Evolutionary conservation across 2,329 filamentous ascomycete genomes (phyloP).

Genomic region (Clonostachys rosea): DNA sequence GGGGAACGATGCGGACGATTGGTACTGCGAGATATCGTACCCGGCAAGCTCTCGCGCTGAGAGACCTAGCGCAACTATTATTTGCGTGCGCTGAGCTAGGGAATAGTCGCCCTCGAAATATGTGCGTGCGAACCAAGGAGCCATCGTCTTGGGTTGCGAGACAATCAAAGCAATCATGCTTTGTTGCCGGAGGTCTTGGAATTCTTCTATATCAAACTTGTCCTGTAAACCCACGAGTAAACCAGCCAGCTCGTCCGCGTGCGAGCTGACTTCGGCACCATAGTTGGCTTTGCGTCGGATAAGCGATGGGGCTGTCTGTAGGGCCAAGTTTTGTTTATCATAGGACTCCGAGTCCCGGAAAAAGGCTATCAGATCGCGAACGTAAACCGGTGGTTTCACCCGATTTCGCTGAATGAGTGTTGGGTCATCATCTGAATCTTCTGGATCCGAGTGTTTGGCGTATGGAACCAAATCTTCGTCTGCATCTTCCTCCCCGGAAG

Average conservation of each 20-base stretch:
- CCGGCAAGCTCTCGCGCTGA: slow-evolving; percentile 82
- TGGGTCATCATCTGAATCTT: slow-evolving; percentile 91
- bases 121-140: slow-evolving; percentile 75
- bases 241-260: slow-evolving; percentile 75
- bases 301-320: slow-evolving; percentile 71
- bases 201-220: slow-evolving; percentile 75
- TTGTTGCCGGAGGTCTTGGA: slow-evolving; percentile 71
- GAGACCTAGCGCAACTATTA: slow-evolving; percentile 79
- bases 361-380: slow-evolving; percentile 76
- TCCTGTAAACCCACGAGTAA: slow-evolving; percentile 78
- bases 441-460: slow-evolving; percentile 79
- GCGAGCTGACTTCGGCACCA: slow-evolving; percentile 81
- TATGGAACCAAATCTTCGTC: slow-evolving; percentile 70
- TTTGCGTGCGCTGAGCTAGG: slow-evolving; percentile 72
- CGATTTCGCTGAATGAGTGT: slow-evolving; percentile 83
- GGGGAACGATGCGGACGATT: slow-evolving; percentile 58
- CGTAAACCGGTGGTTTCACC: slow-evolving; percentile 80
- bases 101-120: slow-evolving; percentile 95
- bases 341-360: slow-evolving; percentile 79
- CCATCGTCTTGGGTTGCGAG: slow-evolving; percentile 72
- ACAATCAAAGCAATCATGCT: slow-evolving; percentile 78
- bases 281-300: slow-evolving; percentile 87
- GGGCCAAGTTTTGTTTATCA: slow-evolving; percentile 75
- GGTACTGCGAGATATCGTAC: slow-evolving; percentile 54
- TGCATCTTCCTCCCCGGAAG: slow-evolving; percentile 49